Conservation (phyloP, 305 asterid genomes). For the Fraxinus greggii region DNA sequence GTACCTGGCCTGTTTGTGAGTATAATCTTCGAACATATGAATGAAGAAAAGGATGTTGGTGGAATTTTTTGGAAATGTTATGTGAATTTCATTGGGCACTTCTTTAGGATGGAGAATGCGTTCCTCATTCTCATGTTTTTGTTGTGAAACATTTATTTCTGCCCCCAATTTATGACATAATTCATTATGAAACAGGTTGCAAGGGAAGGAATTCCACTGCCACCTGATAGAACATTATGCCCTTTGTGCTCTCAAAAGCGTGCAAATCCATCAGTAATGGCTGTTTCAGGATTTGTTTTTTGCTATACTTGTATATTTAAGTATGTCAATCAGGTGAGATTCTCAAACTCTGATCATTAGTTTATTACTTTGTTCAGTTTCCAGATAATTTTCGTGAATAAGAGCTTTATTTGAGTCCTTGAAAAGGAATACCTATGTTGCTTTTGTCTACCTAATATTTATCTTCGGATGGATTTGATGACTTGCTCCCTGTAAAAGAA, state of each 20-base stretch:
- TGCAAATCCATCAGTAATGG: conserved; percentile 79
- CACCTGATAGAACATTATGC: conserved; percentile 73
- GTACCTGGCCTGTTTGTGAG: not conserved
- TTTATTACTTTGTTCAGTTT: not conserved
- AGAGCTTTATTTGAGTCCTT: not conserved
- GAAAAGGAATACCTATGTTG: not conserved
- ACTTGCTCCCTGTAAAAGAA: not conserved
- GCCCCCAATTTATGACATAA: not conserved
- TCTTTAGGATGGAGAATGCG: not conserved
- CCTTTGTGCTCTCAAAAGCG: conserved; percentile 91
- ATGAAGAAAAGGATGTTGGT: not conserved
- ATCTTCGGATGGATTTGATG: not conserved
- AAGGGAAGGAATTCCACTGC: conserved; percentile 86
- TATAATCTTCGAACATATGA: not conserved
- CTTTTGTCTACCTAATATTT: not conserved
- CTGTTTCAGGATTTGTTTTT: conserved; percentile 92
- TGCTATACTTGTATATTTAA: conserved; percentile 94
- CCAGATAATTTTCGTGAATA: not conserved
- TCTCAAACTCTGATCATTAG: conserved; percentile 14
- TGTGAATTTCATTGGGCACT: not conserved
- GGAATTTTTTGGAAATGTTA: not conserved
- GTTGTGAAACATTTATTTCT: not conserved
- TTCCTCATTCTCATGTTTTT: not conserved
- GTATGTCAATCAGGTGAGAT: conserved; percentile 82
- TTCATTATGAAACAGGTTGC: conserved; percentile 61